Conservation (phyloP, 345 rosid genomes). For the Microthlaspi erraticum region DNA sequence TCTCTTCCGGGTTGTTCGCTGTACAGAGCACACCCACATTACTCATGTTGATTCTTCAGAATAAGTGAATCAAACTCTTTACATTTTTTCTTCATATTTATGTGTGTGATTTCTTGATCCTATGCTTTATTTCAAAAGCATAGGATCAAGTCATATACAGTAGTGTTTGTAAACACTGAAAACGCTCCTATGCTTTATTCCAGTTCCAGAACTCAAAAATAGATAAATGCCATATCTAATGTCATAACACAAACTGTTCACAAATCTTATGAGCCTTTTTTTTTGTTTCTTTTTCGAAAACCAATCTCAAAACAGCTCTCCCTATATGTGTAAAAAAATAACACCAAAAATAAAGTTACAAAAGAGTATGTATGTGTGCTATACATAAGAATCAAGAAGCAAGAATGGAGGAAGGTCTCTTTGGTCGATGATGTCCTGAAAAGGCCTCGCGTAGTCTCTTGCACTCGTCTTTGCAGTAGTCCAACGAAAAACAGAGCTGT, state of each 20-base stretch:
- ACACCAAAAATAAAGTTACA: slow-evolving; percentile 39
- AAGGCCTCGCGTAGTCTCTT: slow-evolving; percentile 54
- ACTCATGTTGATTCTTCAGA: slow-evolving; percentile 34
- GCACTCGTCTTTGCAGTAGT: slow-evolving; percentile 62
- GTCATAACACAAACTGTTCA: slow-evolving; percentile 34
- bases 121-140: no score
- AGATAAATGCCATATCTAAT: slow-evolving; percentile 27
- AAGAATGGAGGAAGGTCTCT: slow-evolving; percentile 34
- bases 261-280: slow-evolving; percentile 28
- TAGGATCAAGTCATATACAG: slow-evolving; percentile 39
- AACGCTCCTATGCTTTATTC: slow-evolving; percentile 5
- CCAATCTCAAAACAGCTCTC: slow-evolving; percentile 37
- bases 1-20: slow-evolving; percentile 40
- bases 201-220: slow-evolving; percentile 26
- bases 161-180: slow-evolving; percentile 38
- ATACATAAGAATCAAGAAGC: slow-evolving; percentile 42
- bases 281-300: background rate
- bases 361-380: slow-evolving; percentile 24
- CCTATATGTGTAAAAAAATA: slow-evolving; percentile 33
- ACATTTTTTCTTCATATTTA: slow-evolving; percentile 10
- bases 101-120: slow-evolving; percentile 37
- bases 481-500: slow-evolving; percentile 76
- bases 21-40: slow-evolving; percentile 41
- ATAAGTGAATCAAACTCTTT: slow-evolving; percentile 34
- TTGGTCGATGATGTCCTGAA: slow-evolving; percentile 40